Percentiles rank a stretch among this genome's conserved stretches.
Conservation (phyloP, 495 filamentous ascomycete species). For the Amorphotheca resinae region DNA sequence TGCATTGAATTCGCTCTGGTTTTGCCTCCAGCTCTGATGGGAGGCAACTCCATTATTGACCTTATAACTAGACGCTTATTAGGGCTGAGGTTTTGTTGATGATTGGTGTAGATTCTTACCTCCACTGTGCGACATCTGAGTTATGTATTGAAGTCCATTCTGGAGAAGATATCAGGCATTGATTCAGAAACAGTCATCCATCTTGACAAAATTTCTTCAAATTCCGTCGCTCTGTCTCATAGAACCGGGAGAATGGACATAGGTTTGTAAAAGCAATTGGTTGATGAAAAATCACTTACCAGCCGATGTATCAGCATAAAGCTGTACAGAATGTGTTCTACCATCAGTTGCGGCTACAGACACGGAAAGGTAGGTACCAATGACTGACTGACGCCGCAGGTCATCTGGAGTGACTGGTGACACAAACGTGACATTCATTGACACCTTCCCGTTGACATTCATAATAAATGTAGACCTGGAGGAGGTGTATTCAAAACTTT, state of each 20-base stretch:
- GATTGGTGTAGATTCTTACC: no score
- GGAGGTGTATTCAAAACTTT: conserved; percentile 64
- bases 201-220: conserved; percentile 34
- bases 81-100: no score
- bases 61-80: conserved; percentile 31
- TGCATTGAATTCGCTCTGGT: conserved; percentile 24
- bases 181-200: neutral
- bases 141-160: no score
- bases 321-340: conserved; percentile 51
- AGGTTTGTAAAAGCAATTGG: no score
- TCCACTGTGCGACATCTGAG: no score
- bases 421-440: conserved; percentile 70
- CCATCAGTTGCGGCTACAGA: conserved; percentile 42
- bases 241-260: no score
- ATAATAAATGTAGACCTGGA: conserved; percentile 81
- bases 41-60: conserved; percentile 27
- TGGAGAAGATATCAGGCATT: conserved; percentile 20
- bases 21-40: conserved; percentile 43
- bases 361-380: conserved; percentile 74
- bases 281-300: conserved; percentile 31
- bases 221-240: no score
- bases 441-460: conserved; percentile 47
- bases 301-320: conserved; percentile 81
- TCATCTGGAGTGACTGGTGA: conserved; percentile 83
- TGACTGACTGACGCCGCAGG: conserved; percentile 71